phyloP scores from a whole-genome alignment of 345 rosid genomes.

The Lepidium sativum region DNA sequence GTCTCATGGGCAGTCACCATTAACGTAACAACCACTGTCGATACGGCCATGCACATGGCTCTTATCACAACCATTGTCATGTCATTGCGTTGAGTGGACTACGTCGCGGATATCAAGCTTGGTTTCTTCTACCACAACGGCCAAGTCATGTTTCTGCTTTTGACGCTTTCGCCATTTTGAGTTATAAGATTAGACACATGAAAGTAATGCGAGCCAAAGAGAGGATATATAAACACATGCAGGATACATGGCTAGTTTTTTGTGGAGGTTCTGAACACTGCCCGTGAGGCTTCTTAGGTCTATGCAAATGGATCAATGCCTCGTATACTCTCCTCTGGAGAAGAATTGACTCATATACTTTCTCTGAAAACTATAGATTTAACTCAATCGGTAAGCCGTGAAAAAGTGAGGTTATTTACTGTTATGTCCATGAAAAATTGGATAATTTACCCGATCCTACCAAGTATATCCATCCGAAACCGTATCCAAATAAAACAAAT shows the following conservation, averaged over 20 bases:
- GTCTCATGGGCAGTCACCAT: slow-evolving; percentile 69
- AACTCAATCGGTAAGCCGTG: no score
- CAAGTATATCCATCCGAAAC: no score
- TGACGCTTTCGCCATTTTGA: slow-evolving; percentile 18
- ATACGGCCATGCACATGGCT: slow-evolving; percentile 41
- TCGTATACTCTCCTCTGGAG: no score
- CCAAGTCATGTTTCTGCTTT: slow-evolving; percentile 8
- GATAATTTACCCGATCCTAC: no score
- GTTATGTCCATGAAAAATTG: no score
- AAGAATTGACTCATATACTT: no score
- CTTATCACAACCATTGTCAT: slow-evolving; percentile 36
- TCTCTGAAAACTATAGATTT: no score
- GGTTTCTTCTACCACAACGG: not conserved
- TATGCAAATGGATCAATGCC: no score
- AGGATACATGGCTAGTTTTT: not conserved
- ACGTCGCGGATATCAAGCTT: slow-evolving; percentile 18
- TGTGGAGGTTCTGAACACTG: not conserved
- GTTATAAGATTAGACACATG: not conserved
- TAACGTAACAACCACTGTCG: slow-evolving; percentile 41
- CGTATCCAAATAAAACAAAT: no score
- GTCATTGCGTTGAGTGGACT: slow-evolving; percentile 18
- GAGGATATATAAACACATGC: not conserved
- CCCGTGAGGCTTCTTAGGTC: slow-evolving; percentile 27
- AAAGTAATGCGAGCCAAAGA: not conserved
- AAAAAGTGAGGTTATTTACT: no score